Evolutionary conservation across 2,329 filamentous ascomycete species (phyloP), one percentile per base, ranked within the genome.

Genomic region (Pseudogymnoascus destructans): DNA sequence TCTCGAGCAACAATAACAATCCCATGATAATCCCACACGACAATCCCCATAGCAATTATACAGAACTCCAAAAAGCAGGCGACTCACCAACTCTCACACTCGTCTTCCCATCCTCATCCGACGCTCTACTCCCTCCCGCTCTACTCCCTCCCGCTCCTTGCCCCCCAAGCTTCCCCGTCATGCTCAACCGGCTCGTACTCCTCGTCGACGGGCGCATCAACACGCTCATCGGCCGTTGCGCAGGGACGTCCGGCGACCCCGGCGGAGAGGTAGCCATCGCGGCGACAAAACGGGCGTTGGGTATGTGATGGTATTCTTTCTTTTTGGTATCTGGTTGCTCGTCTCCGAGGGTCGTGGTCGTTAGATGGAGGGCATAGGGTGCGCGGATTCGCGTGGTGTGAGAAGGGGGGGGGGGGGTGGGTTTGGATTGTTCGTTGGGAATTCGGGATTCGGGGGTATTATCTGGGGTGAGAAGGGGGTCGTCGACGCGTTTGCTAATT

Each of bases 51-150:
- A 58, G 46, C n/a, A 33, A 35, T 35, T 19, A 42, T 17, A 7
- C 21, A 35, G 10, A 46, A 15, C 21, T 19, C 30, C 9, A 38
- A 32, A 30, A 15, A 15, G 30, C 13, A 32, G 57, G 27, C 49
- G 63, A 87, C 90, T 67, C 81, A 96, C 91, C 91, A 70, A 96
- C 91, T 92, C 89, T 93, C 73, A 96, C 91, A 23, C 91, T 88
- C 5, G 91, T 95, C 70, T 87, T 91, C 62, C 79, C 80, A 70
- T 95, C 91, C 66, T 96, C 91, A 67, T 96, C 91, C 0, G 90
- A 95, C 21, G 86, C 85, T 68, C 89, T 82, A 73, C 89, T 95
- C 63, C 86, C 84, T 67, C 81, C 84, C 57, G 83, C 84, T 57
- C 78, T 82, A 73, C 89, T 95, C 63, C 86, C 84, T 67, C 81